These are phyloP conservation scores for Coniochaeta sp. DNA, from an alignment of 2,329 filamentous ascomycete species.

Conservation along the genomic window DNA sequence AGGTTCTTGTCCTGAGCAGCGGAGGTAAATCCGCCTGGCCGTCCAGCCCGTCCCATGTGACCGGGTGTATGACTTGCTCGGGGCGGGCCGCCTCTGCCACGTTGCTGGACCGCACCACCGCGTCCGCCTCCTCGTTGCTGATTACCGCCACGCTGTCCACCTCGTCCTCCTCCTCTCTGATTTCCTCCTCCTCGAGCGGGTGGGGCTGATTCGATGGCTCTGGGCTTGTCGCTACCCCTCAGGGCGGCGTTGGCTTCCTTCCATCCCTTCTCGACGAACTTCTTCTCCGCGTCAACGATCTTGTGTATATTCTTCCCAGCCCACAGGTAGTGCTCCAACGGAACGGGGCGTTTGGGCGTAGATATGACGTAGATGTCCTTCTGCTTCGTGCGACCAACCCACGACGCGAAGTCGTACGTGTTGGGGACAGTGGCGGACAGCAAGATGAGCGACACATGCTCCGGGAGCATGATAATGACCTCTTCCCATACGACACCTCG, in stretches of 20 bases:
- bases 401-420: constrained; percentile 94
- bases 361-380: constrained; percentile 99
- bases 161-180: constrained; percentile 42
- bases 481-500: constrained; percentile 98
- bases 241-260: constrained; percentile 83
- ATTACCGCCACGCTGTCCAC: constrained; percentile 38
- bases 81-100: constrained; percentile 50
- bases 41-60: constrained; percentile 83
- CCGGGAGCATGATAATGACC: constrained; percentile 98
- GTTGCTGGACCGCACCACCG: constrained; percentile 43
- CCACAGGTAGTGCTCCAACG: constrained; percentile 94
- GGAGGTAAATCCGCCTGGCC: constrained; percentile 77
- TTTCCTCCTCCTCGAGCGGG: constrained; percentile 37
- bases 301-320: constrained; percentile 87
- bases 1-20: constrained; percentile 92
- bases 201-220: constrained; percentile 33
- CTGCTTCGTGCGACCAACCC: constrained; percentile 96
- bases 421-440: constrained; percentile 96
- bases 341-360: constrained; percentile 89
- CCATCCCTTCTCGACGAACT: constrained; percentile 87
- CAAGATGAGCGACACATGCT: constrained; percentile 91
- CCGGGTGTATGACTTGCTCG: constrained; percentile 59
- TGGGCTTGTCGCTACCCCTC: constrained; percentile 72
- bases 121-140: constrained; percentile 38
- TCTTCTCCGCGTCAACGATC: constrained; percentile 89